These are phyloP conservation scores for Plasmodium knowlesi DNA, from an alignment of 169 alveolate species.

Conservation along the genomic window DNA sequence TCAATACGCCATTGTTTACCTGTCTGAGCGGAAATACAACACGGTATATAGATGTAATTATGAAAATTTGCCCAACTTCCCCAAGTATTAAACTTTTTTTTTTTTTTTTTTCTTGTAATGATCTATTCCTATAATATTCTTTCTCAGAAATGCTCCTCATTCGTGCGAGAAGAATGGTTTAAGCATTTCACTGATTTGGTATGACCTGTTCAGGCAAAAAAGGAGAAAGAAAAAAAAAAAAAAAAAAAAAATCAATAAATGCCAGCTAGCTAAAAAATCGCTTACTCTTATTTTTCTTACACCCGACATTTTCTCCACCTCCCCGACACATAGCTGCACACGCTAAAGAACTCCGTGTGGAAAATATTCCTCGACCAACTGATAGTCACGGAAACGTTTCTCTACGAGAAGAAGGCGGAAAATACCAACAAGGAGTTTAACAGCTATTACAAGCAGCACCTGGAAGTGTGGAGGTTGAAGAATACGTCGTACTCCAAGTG, in stretches of 20 bases:
- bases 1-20: slow-evolving; percentile 47
- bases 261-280: slow-evolving; percentile 4
- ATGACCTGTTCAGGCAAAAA: slow-evolving; percentile 2
- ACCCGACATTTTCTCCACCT: neutral
- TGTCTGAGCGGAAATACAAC: slow-evolving; percentile 40
- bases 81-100: neutral
- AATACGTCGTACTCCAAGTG: slow-evolving; percentile 57
- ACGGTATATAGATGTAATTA: slow-evolving; percentile 15
- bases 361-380: slow-evolving; percentile 56
- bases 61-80: neutral
- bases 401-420: slow-evolving; percentile 56
- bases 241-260: neutral
- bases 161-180: slow-evolving; percentile 46
- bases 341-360: slow-evolving; percentile 49
- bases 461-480: slow-evolving; percentile 23
- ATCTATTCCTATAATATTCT: neutral
- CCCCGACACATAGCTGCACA: neutral
- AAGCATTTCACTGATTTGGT: slow-evolving; percentile 24
- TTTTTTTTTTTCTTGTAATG: neutral
- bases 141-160: slow-evolving; percentile 22
- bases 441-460: slow-evolving; percentile 28
- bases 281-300: neutral
- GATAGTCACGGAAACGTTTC: slow-evolving; percentile 54
- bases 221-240: neutral
- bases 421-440: slow-evolving; percentile 35